Percentiles rank a stretch among this genome's conserved stretches.
Conservation (phyloP, 2,329 filamentous ascomycete genomes). For the Colletotrichum sojae region DNA sequence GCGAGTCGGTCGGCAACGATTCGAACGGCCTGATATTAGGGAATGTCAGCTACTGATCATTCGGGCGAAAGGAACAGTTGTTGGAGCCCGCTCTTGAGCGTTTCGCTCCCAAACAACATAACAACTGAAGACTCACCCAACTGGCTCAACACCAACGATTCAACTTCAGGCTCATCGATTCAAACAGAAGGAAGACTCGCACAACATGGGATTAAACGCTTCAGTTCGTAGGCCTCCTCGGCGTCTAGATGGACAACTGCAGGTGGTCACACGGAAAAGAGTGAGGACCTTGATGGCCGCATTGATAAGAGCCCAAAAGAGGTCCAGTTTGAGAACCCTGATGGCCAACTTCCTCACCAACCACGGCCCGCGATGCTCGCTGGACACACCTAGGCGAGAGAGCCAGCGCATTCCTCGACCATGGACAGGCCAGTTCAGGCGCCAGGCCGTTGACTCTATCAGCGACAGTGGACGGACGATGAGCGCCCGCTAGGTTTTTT, state of each 20-base stretch:
- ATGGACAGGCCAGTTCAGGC: slow-evolving; percentile 3
- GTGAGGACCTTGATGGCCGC: slow-evolving; percentile 40
- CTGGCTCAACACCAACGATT: no score
- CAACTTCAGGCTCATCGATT: no score
- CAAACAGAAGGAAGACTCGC: no score
- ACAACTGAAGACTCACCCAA: no score
- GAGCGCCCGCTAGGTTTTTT: slow-evolving; percentile 9
- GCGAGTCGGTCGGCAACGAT: no score
- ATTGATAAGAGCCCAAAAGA: slow-evolving; percentile 28
- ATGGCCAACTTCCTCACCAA: slow-evolving; percentile 36
- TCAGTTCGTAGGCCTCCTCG: no score
- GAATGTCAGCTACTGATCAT: no score
- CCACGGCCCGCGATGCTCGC: slow-evolving; percentile 15
- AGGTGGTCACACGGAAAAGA: neutral
- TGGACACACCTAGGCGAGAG: slow-evolving; percentile 1
- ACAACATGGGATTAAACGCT: neutral
- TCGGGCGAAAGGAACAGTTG: no score
- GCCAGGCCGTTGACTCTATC: slow-evolving; percentile 9
- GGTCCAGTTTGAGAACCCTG: slow-evolving; percentile 42
- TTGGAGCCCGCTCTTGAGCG: no score
- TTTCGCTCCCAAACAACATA: no score
- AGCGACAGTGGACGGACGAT: slow-evolving; percentile 21
- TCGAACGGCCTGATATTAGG: no score
- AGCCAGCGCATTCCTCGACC: slow-evolving; percentile 22
- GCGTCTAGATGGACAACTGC: neutral